A percentile compares a stretch with the other conserved stretches of the same genome.
Conservation (phyloP, 345 rosid genomes). For the Chamaenerion angustifolium region DNA sequence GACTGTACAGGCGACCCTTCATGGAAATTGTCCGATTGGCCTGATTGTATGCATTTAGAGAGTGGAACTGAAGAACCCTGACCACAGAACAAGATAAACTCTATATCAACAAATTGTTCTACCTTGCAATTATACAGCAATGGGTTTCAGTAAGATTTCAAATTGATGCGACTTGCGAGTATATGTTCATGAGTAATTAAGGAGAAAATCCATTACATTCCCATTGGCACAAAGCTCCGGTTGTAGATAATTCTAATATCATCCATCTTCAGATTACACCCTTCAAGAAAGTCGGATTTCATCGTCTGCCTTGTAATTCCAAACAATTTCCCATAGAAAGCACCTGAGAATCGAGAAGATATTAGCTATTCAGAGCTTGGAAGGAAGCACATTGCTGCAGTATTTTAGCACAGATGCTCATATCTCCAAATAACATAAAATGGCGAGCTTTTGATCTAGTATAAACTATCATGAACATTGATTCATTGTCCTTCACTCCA, state of each 20-base stretch:
- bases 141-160: not conserved
- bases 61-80: slow-evolving; percentile 53
- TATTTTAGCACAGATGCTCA: too few relatives aligned
- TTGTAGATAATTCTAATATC: slow-evolving; percentile 50
- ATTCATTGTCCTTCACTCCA: too few relatives aligned
- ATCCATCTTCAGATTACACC: slow-evolving; percentile 31
- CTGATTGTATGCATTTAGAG: slow-evolving; percentile 21
- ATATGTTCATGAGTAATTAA: too few relatives aligned
- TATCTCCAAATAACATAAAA: too few relatives aligned
- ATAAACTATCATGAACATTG: too few relatives aligned
- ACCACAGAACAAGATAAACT: slow-evolving; percentile 5
- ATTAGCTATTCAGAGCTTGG: too few relatives aligned
- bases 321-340: slow-evolving; percentile 30
- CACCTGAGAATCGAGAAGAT: slow-evolving; percentile 15
- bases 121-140: not conserved
- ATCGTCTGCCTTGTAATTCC: slow-evolving; percentile 33
- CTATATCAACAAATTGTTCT: not conserved
- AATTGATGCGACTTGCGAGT: not conserved
- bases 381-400: too few relatives aligned
- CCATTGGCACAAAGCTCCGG: slow-evolving; percentile 23
- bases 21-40: slow-evolving; percentile 24
- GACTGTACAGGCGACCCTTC: slow-evolving; percentile 36
- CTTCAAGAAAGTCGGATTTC: slow-evolving; percentile 65
- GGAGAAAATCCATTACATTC: slow-evolving; percentile 19
- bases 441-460: too few relatives aligned